These are phyloP conservation scores for Zygoascus biomembranicola DNA, from an alignment of 805 yeast species.

Conservation along the genomic window DNA sequence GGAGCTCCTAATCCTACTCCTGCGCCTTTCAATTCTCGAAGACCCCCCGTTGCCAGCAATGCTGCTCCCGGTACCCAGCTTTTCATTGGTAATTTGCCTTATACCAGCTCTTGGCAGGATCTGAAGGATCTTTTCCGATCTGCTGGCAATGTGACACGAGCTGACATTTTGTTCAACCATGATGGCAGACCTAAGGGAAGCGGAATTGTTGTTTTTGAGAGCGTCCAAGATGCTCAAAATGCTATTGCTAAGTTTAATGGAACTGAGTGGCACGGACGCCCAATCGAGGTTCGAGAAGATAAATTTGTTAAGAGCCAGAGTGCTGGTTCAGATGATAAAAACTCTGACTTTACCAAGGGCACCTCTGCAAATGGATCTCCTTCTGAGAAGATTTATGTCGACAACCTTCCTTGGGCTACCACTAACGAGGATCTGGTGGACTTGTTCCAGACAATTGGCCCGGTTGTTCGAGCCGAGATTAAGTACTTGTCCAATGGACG, in stretches of 20 bases:
- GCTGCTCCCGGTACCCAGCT: constrained; percentile 40
- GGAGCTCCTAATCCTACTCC: constrained; percentile 13
- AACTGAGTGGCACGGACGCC: constrained; percentile 65
- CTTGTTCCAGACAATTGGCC: constrained; percentile 76
- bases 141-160: constrained; percentile 71
- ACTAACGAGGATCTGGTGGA: constrained; percentile 76
- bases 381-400: constrained; percentile 55
- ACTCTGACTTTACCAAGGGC: constrained; percentile 46
- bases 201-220: constrained; percentile 69
- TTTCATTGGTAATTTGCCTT: constrained; percentile 78
- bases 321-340: constrained; percentile 5
- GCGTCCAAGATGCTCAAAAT: constrained; percentile 55
- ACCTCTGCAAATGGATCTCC: constrained; percentile 56
- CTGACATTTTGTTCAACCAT: constrained; percentile 61
- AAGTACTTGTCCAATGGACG: constrained; percentile 53
- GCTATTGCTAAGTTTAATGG: constrained; percentile 70
- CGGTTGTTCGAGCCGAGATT: constrained; percentile 67
- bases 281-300: constrained; percentile 74
- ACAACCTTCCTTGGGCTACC: constrained; percentile 86
- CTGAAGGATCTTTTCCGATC: constrained; percentile 75
- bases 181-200: constrained; percentile 78
- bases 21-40: constrained; percentile 13
- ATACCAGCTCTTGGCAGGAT: constrained; percentile 72
- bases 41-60: constrained; percentile 18
- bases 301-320: constrained; percentile 25